Evolutionary conservation across 768 basidiomycete species (phyloP), one percentile per base, ranked within the genome.

Genomic region (Leccinellum rugosiceps): DNA sequence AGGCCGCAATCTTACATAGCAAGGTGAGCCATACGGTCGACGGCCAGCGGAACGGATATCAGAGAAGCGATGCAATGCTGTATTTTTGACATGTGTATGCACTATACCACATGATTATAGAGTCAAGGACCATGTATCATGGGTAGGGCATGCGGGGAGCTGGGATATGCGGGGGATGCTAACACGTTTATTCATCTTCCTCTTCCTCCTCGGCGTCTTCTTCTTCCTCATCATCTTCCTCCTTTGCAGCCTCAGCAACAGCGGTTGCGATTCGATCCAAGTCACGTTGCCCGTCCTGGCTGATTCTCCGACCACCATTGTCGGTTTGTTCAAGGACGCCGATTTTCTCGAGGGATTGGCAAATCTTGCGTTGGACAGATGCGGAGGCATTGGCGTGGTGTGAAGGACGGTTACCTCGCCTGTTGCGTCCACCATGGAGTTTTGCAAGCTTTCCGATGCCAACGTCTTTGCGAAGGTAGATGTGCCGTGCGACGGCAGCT

Each of bases 401-500:
- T 61, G 92, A 93, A 50, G 96, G 94, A 65, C 97, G 89, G 84
- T 94, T 92, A 52, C 97, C 97, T 60, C 97, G 91, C 69, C 93
- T 83, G 80, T 94, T 94, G 72, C 92, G 87, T 62, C 92, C 91
- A 75, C 97, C 97, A 78, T 98, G 94, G 43, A 98, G 89, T 83
- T 97, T 98, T 77, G 84, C 87, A 35, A 97, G 84, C 28, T 90
- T 90, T 68, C 94, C 94, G 63, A 96, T 85, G 68, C 94, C 94
- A 68, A 95, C 92, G 72, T 92, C 90, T 81, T 96, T 95, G 75
- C 96, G 92, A 74, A 99, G 90, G 85, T 99, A 98, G 77, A 98
- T 97, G 87, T 98, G 96, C 71, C 96, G 89, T 77, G 96, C 96
- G 68, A 98, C 78, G 63, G 95, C 92, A 73, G 95, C 95, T 97